Evolutionary conservation across 2,329 filamentous ascomycete genomes (phyloP).

Genomic region (Paecilomyces sp.): DNA sequence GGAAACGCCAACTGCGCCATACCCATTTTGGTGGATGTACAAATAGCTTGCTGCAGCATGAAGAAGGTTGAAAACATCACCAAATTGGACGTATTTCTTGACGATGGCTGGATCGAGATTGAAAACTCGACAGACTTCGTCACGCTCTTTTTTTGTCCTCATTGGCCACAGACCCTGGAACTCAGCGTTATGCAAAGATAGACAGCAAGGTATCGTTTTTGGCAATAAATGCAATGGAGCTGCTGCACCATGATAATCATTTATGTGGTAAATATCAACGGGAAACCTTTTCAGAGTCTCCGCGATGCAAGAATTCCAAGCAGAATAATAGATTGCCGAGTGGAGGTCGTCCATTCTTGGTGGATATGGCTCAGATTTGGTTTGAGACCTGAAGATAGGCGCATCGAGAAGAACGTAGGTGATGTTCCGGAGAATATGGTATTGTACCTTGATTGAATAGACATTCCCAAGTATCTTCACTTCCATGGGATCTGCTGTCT

Average conservation of each 20-base stretch:
- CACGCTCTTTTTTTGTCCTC: conserved; percentile 48
- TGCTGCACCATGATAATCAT: conserved; percentile 52
- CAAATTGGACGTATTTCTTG: conserved; percentile 53
- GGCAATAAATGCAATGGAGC: conserved; percentile 57
- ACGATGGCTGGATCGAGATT: conserved; percentile 48
- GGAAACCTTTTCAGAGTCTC: conserved; percentile 52
- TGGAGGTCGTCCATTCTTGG: conserved; percentile 58
- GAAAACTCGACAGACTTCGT: conserved; percentile 54
- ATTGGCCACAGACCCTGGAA: conserved; percentile 60
- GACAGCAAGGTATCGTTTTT: conserved; percentile 48
- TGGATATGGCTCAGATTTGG: conserved; percentile 53
- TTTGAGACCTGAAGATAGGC: conserved; percentile 54
- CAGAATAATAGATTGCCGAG: conserved; percentile 56
- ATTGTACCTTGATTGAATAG: conserved; percentile 53
- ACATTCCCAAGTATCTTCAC: conserved; percentile 50
- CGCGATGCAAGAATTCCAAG: conserved; percentile 59
- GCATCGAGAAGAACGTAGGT: conserved; percentile 58
- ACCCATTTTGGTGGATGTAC: conserved; percentile 55
- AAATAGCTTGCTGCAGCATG: conserved; percentile 56
- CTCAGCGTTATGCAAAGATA: conserved; percentile 58
- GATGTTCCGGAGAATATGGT: conserved; percentile 53
- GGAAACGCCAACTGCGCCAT: conserved; percentile 56
- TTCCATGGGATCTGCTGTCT: conserved; percentile 48
- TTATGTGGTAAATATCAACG: conserved; percentile 54
- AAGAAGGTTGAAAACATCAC: conserved; percentile 57